These are phyloP conservation scores for Suhomyces wounanorum DNA, from an alignment of 1,139 yeast genomes.

Conservation along the genomic window DNA sequence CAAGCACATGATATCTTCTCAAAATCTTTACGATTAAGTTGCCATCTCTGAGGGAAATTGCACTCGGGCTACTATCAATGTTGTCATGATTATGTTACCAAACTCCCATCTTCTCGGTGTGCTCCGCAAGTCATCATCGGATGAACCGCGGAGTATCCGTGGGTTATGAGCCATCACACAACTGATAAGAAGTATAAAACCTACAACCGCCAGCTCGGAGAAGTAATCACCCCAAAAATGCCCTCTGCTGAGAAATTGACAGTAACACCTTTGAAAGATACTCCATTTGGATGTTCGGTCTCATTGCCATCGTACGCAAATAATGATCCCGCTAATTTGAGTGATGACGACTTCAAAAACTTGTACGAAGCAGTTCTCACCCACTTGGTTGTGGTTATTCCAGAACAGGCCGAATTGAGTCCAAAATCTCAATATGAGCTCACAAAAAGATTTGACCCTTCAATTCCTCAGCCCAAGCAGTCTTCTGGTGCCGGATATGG, in stretches of 20 bases:
- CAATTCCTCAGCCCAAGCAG: conserved; percentile 54
- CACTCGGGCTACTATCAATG: not conserved
- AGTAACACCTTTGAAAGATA: conserved; percentile 50
- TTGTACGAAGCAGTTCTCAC: conserved; percentile 65
- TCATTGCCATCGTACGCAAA: conserved; percentile 64
- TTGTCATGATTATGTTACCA: not conserved
- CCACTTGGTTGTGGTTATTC: conserved; percentile 71
- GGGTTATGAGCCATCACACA: not conserved
- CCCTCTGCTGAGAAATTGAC: conserved; percentile 28
- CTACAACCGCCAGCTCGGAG: not conserved
- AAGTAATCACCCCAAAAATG: conserved; percentile 15
- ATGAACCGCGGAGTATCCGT: conserved; percentile 1
- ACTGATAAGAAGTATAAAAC: conserved; percentile 6
- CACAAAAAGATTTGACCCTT: conserved; percentile 76
- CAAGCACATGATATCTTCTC: not conserved
- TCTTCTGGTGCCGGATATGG: conserved; percentile 64
- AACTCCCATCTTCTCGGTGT: not conserved
- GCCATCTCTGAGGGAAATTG: not conserved
- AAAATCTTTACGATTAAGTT: not conserved
- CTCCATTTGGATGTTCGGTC: conserved; percentile 69
- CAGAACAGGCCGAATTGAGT: conserved; percentile 61
- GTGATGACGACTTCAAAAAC: conserved; percentile 61
- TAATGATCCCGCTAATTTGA: conserved; percentile 70
- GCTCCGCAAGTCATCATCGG: not conserved
- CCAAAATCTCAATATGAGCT: conserved; percentile 75